phyloP scores from a whole-genome alignment of 176 grass and related monocot species.

The Oryza meridionalis region DNA sequence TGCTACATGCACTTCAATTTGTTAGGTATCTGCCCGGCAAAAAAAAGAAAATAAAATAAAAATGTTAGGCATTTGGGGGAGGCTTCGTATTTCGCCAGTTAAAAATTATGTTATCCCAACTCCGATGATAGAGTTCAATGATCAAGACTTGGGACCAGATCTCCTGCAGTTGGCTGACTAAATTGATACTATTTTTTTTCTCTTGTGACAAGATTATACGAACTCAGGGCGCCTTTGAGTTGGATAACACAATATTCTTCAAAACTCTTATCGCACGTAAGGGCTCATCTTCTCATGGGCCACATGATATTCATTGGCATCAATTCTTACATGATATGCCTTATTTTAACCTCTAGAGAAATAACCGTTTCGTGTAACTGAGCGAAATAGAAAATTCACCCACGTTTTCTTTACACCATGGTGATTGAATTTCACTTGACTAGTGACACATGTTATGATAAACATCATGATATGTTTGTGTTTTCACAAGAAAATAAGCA shows the following conservation, averaged over 20 bases:
- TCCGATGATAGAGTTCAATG: constrained; percentile 51
- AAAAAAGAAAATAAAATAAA: too few relatives aligned
- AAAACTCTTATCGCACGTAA: constrained; percentile 57
- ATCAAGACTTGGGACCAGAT: constrained; percentile 77
- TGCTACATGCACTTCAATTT: constrained; percentile 65
- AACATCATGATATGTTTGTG: too few relatives aligned
- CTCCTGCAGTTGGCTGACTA: constrained; percentile 1
- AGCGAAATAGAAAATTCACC: too few relatives aligned
- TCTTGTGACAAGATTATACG: constrained; percentile 73
- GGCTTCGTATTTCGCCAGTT: constrained; percentile 67
- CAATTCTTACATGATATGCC: constrained; percentile 40
- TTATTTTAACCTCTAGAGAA: too few relatives aligned
- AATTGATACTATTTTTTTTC: constrained; percentile 69
- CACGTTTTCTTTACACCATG: too few relatives aligned
- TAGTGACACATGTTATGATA: too few relatives aligned
- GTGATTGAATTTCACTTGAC: too few relatives aligned
- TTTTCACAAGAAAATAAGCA: too few relatives aligned
- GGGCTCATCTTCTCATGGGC: constrained; percentile 20
- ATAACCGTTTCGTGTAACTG: too few relatives aligned
- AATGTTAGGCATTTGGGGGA: constrained; percentile 57
- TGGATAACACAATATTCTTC: constrained; percentile 77
- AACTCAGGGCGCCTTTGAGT: constrained; percentile 79
- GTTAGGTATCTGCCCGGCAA: constrained; percentile 49
- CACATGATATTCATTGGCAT: constrained; percentile 84
- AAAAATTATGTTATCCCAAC: constrained; percentile 76